Evolutionary conservation across 148 eudicot genomes (phyloP), one percentile per base, ranked within the genome.

Genomic region (Cornus controversa): DNA sequence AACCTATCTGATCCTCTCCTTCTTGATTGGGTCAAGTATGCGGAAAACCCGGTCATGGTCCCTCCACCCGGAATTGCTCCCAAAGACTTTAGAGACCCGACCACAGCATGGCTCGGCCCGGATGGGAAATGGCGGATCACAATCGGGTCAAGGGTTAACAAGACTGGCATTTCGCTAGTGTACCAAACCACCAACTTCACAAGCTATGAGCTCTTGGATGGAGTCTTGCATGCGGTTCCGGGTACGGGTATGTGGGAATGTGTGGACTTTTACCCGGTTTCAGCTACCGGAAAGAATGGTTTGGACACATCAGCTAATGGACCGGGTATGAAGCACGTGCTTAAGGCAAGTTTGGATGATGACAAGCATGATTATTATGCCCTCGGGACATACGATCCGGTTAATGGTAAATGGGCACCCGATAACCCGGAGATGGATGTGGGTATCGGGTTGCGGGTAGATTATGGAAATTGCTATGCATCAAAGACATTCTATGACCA

Each of bases 181-280:
- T 96, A 90, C 67, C 84, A 84, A 63, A 96, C 99, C 0, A 73
- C 57, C 0, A 80, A 96, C 20, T 96, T 96, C 65, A 84, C 74
- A 0, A 79, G 66, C 29, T 93, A 76, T 62, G 97, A 96, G 71
- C 77, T 90, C 7, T 83, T 82, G 73, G 92, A 87, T 0, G 87
- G 79, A 29, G 74, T 78, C 0, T 77, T 93, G 62, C 98, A 96
- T 67, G 84, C 67, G 0, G 99, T 93, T 5, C 86, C 92, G 23
- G 89, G 87, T 67, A 91, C 98, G 66, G 99, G 98, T 53, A 96
- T 96, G 99, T 96, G 99, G 98, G 99, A 96, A 71, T 96, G 99
- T 79, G 87, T 96, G 26, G 99, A 96, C 69, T 93, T 96, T 71
- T 96, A 83, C 81, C 99, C 98, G 34, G 87, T 96, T n/a, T 91